phyloP scores from a whole-genome alignment of 345 rosid genomes.

The Nephelium lappaceum region DNA sequence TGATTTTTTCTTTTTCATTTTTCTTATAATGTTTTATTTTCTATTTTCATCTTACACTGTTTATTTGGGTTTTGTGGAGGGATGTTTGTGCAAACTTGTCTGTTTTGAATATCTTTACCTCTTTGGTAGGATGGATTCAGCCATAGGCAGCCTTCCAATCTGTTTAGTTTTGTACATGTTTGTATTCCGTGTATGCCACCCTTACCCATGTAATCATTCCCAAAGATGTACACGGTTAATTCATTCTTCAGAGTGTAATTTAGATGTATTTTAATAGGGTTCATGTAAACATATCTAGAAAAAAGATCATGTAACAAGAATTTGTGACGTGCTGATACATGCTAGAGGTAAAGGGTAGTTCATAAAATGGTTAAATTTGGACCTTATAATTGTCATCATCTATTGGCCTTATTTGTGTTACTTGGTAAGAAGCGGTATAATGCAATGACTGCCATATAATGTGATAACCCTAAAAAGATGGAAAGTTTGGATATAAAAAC shows the following conservation, averaged over 20 bases:
- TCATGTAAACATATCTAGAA: background rate
- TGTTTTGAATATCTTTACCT: background rate
- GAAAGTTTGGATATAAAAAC: background rate
- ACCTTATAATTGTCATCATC: background rate
- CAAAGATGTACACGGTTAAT: background rate
- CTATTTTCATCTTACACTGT: background rate
- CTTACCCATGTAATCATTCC: background rate
- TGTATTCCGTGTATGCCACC: background rate
- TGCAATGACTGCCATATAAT: background rate
- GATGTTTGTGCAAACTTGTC: background rate
- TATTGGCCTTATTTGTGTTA: background rate
- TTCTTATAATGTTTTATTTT: background rate
- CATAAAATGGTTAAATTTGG: background rate
- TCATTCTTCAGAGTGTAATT: background rate
- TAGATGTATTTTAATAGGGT: background rate
- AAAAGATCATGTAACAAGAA: background rate
- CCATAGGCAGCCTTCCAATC: background rate
- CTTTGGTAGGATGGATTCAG: background rate
- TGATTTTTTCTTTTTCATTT: background rate
- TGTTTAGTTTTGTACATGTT: background rate
- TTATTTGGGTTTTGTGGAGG: background rate
- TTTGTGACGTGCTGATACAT: background rate
- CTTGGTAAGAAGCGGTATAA: background rate
- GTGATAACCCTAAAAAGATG: background rate
- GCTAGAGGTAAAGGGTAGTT: background rate